Percentiles rank a stretch among this genome's conserved stretches.
Conservation (phyloP, 192 early-diverging fungal genomes). For the Linnemannia zychae region DNA sequence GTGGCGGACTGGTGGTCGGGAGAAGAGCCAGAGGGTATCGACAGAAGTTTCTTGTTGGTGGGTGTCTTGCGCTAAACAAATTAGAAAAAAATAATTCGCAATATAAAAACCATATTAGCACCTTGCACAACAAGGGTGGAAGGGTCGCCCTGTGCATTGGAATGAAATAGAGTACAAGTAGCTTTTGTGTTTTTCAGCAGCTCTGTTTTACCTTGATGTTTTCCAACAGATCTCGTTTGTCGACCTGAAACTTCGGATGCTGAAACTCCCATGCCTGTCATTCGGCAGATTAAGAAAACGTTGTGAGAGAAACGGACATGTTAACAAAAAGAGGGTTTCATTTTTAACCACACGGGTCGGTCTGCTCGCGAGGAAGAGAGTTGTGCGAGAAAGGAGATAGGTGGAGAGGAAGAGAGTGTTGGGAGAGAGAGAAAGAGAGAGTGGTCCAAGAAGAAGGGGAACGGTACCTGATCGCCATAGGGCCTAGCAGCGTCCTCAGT, state of each 20-base stretch:
- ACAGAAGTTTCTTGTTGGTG: conserved; percentile 38
- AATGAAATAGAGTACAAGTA: neutral
- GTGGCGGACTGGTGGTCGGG: conserved; percentile 21
- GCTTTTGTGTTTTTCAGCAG: neutral
- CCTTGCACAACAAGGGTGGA: neutral
- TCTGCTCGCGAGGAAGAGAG: too few species aligned
- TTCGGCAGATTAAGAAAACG: neutral
- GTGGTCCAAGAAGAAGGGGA: too few species aligned
- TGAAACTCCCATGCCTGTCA: conserved; percentile 73
- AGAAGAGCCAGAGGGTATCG: neutral
- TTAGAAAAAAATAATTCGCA: neutral
- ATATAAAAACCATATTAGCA: neutral
- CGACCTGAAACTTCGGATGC: conserved; percentile 75
- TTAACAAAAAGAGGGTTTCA: neutral
- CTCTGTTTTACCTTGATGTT: conserved; percentile 62
- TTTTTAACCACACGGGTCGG: too few species aligned
- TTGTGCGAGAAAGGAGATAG: conserved; percentile 3
- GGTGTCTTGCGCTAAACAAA: conserved; percentile 58
- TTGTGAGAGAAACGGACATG: neutral
- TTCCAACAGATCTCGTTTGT: conserved; percentile 67
- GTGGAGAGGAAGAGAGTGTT: neutral
- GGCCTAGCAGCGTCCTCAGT: conserved; percentile 58
- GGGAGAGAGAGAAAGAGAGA: neutral
- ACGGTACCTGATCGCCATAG: conserved; percentile 69
- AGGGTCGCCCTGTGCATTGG: too few species aligned